These are phyloP conservation scores for Flagelloscypha sp. DNA, from an alignment of 768 basidiomycete genomes.

Conservation along the genomic window DNA sequence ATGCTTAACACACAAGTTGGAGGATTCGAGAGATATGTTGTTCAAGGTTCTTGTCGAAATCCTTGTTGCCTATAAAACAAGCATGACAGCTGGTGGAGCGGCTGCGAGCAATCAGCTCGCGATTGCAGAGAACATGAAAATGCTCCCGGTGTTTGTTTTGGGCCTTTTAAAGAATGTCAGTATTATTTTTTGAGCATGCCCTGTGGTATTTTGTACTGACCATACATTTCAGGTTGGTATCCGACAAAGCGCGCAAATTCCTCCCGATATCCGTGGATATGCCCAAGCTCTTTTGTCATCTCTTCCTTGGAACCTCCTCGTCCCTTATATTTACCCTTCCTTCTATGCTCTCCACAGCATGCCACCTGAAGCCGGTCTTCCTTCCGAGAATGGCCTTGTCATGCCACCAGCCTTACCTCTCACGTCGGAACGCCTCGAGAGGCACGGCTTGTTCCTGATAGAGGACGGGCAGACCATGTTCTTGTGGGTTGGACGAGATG, in stretches of 20 bases:
- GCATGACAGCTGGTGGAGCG: slow-evolving; percentile 89
- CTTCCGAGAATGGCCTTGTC: slow-evolving; percentile 63
- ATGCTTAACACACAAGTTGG: slow-evolving; percentile 74
- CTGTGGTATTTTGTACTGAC: slow-evolving; percentile 1
- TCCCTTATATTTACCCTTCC: slow-evolving; percentile 90
- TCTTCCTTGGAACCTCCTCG: slow-evolving; percentile 80
- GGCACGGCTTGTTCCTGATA: slow-evolving; percentile 93
- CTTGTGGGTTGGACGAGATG: slow-evolving; percentile 96
- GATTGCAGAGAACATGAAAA: slow-evolving; percentile 88
- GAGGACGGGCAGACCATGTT: slow-evolving; percentile 98
- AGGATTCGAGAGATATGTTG: slow-evolving; percentile 82
- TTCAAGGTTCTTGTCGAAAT: slow-evolving; percentile 81
- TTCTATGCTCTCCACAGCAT: slow-evolving; percentile 98
- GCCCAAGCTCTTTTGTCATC: slow-evolving; percentile 89
- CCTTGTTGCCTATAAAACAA: slow-evolving; percentile 83
- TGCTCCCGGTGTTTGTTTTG: slow-evolving; percentile 84
- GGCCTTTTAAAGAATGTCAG: slow-evolving; percentile 90
- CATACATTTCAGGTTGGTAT: slow-evolving; percentile 63
- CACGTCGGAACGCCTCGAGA: slow-evolving; percentile 90
- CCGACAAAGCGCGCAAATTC: slow-evolving; percentile 93
- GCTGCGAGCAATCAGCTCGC: slow-evolving; percentile 93
- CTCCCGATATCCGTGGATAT: slow-evolving; percentile 92
- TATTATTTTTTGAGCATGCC: slow-evolving; percentile 2
- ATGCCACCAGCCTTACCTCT: slow-evolving; percentile 83
- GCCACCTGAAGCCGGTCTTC: slow-evolving; percentile 67